phyloP scores from a whole-genome alignment of 768 basidiomycete genomes.

The Boletellus ananas region DNA sequence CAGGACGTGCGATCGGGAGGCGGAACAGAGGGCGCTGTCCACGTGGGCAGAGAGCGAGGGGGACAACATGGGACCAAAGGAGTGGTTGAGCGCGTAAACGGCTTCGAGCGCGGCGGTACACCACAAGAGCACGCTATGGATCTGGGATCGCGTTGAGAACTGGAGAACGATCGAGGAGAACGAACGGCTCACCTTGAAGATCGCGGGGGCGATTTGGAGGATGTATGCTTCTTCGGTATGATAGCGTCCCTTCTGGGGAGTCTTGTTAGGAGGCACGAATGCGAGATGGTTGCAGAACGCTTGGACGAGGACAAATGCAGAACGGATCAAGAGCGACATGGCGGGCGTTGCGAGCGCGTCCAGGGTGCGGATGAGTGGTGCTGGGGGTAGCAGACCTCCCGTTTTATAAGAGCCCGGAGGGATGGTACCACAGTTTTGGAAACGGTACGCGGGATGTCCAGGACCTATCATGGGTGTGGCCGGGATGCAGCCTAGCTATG shows the following conservation, averaged over 20 bases:
- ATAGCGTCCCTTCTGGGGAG: constrained; percentile 46
- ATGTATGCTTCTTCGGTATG: constrained; percentile 50
- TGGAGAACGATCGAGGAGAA: background rate
- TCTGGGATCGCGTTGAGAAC: constrained; percentile 28
- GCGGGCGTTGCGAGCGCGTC: background rate
- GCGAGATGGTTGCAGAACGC: constrained; percentile 49
- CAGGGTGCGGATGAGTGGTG: background rate
- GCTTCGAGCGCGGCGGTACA: constrained; percentile 49
- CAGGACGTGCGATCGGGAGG: constrained; percentile 22
- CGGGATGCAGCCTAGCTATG: background rate
- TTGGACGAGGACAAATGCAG: constrained; percentile 45
- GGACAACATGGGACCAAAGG: constrained; percentile 28
- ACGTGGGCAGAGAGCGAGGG: constrained; percentile 33
- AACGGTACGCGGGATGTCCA: background rate
- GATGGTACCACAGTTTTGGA: constrained; percentile 2
- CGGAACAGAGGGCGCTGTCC: constrained; percentile 33
- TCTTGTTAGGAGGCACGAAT: constrained; percentile 55
- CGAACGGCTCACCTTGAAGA: constrained; percentile 45
- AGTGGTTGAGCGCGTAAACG: constrained; percentile 36
- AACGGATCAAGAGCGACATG: constrained; percentile 47
- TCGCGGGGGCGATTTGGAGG: constrained; percentile 51
- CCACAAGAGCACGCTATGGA: constrained; percentile 49
- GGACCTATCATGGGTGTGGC: background rate
- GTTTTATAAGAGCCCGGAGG: constrained; percentile 17
- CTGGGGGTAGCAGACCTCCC: background rate